A percentile compares a stretch with the other conserved stretches of the same genome.
Evolutionary conservation across 116 monocot genomes (phyloP).

Genomic region (Phalaenopsis hybrid): DNA sequence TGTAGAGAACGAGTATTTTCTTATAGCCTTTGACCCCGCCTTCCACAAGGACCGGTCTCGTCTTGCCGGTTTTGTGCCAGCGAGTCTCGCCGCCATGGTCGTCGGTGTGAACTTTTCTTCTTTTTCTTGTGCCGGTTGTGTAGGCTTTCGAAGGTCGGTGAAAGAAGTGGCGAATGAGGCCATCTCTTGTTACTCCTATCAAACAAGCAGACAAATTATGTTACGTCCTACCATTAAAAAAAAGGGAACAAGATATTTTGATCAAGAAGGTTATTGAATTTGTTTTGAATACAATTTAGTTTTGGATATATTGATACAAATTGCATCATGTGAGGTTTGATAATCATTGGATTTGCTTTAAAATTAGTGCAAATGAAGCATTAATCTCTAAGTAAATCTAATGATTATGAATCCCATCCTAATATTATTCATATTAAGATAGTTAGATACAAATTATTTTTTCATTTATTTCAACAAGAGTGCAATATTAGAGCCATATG

Average conservation of each 20-base stretch:
- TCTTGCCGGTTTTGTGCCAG: conserved; percentile 95
- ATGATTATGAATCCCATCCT: neutral
- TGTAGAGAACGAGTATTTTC: conserved; percentile 94
- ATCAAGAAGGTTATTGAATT: too few species aligned
- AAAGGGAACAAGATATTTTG: neutral
- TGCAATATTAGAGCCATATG: too few species aligned
- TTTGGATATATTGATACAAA: too few species aligned
- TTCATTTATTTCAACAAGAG: neutral
- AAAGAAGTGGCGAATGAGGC: conserved; percentile 81
- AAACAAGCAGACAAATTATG: neutral
- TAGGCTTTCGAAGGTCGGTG: conserved; percentile 92
- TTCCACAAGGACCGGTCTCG: conserved; percentile 38
- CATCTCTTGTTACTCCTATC: conserved; percentile 69
- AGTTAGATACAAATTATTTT: neutral
- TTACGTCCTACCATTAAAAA: neutral
- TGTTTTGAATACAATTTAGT: too few species aligned
- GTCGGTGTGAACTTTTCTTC: conserved; percentile 55
- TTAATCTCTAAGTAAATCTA: neutral
- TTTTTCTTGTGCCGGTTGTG: conserved; percentile 83
- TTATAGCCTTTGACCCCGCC: conserved; percentile 56
- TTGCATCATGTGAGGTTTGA: too few species aligned
- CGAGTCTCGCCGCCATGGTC: conserved; percentile 30
- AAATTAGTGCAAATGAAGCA: too few species aligned
- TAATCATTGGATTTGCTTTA: too few species aligned
- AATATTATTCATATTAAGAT: neutral